Conservation (phyloP, 2,329 filamentous ascomycete genomes). For the Ambrosiella beaveri region DNA sequence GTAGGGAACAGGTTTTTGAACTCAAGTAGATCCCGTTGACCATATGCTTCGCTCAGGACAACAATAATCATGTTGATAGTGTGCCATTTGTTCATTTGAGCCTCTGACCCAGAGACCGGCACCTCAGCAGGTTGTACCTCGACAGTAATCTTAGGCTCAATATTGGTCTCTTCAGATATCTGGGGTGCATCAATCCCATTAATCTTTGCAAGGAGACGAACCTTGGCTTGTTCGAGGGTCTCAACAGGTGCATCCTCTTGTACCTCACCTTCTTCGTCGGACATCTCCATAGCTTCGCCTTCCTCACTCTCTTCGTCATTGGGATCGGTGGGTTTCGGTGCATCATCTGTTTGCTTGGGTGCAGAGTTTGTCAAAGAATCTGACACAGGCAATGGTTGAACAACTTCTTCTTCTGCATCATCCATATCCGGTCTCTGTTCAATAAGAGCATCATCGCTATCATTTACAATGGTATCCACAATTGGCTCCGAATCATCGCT, state of each 20-base stretch:
- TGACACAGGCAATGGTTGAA: neutral
- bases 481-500: constrained; percentile 21
- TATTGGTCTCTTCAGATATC: neutral
- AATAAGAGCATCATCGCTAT: constrained; percentile 17
- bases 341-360: neutral
- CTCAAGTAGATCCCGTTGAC: constrained; percentile 70
- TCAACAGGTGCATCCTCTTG: constrained; percentile 17
- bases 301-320: neutral
- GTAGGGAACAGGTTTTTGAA: constrained; percentile 46
- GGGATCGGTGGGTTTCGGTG: neutral
- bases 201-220: constrained; percentile 30
- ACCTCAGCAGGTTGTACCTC: neutral
- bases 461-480: constrained; percentile 16
- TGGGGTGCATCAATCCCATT: constrained; percentile 15
- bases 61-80: constrained; percentile 87
- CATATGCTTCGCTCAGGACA: constrained; percentile 73
- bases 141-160: constrained; percentile 21
- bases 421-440: neutral
- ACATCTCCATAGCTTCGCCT: constrained; percentile 28
- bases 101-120: constrained; percentile 17
- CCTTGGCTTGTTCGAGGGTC: constrained; percentile 32
- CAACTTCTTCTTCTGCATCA: neutral
- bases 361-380: neutral
- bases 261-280: constrained; percentile 23
- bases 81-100: constrained; percentile 38